These are phyloP conservation scores for Clitocybe nebularis DNA, from an alignment of 1,284 basidiomycete genomes.

Conservation along the genomic window DNA sequence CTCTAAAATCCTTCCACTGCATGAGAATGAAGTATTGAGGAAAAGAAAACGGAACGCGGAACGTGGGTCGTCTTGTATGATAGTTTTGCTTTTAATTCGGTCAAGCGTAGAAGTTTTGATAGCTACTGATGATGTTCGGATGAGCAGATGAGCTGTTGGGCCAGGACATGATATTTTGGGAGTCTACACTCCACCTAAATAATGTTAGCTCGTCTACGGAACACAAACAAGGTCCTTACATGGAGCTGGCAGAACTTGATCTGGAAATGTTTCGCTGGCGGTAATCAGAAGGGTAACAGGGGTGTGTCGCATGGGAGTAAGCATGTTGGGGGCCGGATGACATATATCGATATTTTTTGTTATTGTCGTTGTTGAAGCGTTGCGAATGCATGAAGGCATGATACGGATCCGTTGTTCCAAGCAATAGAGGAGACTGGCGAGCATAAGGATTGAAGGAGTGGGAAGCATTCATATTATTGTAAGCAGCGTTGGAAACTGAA, in stretches of 20 bases:
- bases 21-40: no score
- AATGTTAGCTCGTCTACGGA: background rate
- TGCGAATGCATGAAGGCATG: conserved; percentile 8
- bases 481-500: conserved; percentile 14
- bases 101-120: conserved; percentile 11
- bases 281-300: conserved; percentile 22
- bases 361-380: conserved; percentile 11
- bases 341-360: conserved; percentile 2
- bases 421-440: conserved; percentile 13
- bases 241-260: conserved; percentile 30
- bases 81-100: no score
- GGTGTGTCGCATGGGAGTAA: conserved; percentile 25
- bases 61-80: no score
- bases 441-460: conserved; percentile 13
- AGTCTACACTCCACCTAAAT: conserved; percentile 9
- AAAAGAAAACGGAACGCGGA: no score
- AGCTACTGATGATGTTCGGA: background rate
- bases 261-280: conserved; percentile 21
- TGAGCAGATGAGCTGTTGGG: no score
- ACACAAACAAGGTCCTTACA: conserved; percentile 19
- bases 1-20: no score
- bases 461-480: conserved; percentile 11
- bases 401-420: conserved; percentile 11
- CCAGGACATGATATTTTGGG: background rate
- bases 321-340: conserved; percentile 10